A percentile compares a stretch with the other conserved stretches of the same genome.
These are phyloP conservation scores for Pseudopyricularia javanii DNA, from an alignment of 2,329 filamentous ascomycete genomes.

Conservation along the genomic window DNA sequence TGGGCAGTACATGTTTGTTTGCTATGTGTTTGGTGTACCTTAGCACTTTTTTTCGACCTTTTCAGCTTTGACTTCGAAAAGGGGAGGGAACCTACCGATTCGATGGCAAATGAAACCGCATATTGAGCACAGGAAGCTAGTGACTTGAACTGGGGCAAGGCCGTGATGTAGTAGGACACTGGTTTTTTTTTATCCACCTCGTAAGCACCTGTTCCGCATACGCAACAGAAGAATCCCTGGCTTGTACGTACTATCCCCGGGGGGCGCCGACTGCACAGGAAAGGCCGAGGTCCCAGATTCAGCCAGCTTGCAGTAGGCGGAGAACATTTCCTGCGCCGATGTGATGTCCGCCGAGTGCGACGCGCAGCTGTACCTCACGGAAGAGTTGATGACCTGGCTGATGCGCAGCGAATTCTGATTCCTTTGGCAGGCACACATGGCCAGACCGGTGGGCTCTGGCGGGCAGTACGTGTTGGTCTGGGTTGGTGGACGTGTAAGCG, in stretches of 20 bases:
- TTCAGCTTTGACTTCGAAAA: slow-evolving; percentile 3
- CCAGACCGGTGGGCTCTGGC: slow-evolving; percentile 17
- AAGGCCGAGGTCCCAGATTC: slow-evolving; percentile 35
- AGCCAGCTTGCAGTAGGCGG: slow-evolving; percentile 35
- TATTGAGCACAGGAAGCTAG: slow-evolving; percentile 31
- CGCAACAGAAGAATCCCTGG: too few relatives aligned
- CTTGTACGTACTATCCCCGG: slow-evolving; percentile 33
- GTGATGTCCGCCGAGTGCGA: slow-evolving; percentile 32
- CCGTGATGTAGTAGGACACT: slow-evolving; percentile 45
- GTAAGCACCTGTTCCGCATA: background rate
- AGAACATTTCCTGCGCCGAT: slow-evolving; percentile 36
- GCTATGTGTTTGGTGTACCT: slow-evolving; percentile 10
- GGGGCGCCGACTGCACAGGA: slow-evolving; percentile 29
- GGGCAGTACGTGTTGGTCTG: slow-evolving; percentile 14
- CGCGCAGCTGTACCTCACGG: slow-evolving; percentile 30
- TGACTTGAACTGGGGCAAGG: slow-evolving; percentile 29
- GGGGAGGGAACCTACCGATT: slow-evolving; percentile 18
- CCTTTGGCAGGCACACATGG: slow-evolving; percentile 39
- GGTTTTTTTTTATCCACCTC: background rate
- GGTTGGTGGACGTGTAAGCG: slow-evolving; percentile 8
- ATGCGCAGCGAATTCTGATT: slow-evolving; percentile 31
- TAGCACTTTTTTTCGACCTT: background rate
- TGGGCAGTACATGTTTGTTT: slow-evolving; percentile 28
- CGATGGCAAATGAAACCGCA: slow-evolving; percentile 28
- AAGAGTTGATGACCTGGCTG: slow-evolving; percentile 27